Conservation (phyloP, 2,329 filamentous ascomycete genomes). For the Clathrospora elynae region DNA sequence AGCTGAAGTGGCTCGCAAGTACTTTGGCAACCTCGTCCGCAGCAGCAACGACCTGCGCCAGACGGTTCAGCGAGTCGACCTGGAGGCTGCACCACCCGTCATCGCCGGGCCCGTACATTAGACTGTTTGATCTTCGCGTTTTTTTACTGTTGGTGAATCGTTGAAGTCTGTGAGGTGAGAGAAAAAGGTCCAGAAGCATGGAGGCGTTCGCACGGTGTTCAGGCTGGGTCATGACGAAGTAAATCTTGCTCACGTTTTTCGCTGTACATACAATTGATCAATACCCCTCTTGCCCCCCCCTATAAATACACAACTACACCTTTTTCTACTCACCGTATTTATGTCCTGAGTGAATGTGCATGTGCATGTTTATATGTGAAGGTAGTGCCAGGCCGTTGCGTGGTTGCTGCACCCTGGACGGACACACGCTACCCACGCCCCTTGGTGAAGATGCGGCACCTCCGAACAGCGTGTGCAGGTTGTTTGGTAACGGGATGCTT, state of each 20-base stretch:
- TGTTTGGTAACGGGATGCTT: too few species aligned
- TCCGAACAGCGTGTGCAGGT: too few species aligned
- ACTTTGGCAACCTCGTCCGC: slow-evolving; percentile 84
- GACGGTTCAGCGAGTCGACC: slow-evolving; percentile 58
- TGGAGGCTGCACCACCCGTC: slow-evolving; percentile 57
- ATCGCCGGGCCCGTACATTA: slow-evolving; percentile 39
- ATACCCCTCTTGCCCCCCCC: slow-evolving; percentile 41
- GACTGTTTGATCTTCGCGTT: slow-evolving; percentile 5
- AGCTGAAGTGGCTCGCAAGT: slow-evolving; percentile 85
- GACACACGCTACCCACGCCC: not conserved
- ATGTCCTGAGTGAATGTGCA: too few species aligned
- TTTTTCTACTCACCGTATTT: too few species aligned
- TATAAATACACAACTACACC: slow-evolving; percentile 1
- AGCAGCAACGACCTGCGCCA: slow-evolving; percentile 58
- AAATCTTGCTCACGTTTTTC: slow-evolving; percentile 21
- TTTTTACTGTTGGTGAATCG: slow-evolving; percentile 7
- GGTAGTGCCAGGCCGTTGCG: slow-evolving; percentile 15
- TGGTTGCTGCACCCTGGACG: slow-evolving; percentile 1
- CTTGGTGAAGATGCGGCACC: slow-evolving; percentile 12
- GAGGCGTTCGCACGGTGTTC: slow-evolving; percentile 27
- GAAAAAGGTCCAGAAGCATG: slow-evolving; percentile 14
- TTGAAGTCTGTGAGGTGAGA: slow-evolving; percentile 16
- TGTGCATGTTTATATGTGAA: too few species aligned
- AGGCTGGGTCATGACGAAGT: slow-evolving; percentile 20
- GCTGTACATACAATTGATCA: slow-evolving; percentile 40